Conservation (phyloP, 2,329 filamentous ascomycete genomes). For the Epichloe scottii region DNA sequence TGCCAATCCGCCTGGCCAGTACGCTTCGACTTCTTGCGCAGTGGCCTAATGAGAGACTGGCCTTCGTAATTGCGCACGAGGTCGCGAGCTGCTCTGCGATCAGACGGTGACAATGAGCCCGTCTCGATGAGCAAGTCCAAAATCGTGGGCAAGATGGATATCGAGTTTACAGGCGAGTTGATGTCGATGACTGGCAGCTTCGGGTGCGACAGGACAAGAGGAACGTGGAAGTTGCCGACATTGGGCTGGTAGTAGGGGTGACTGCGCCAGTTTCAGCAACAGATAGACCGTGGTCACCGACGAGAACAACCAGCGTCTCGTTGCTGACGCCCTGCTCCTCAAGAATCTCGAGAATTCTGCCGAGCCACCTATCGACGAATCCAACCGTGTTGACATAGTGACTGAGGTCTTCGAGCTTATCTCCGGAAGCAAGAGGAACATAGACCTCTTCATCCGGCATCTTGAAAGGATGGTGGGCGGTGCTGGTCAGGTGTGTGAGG, state of each 20-base stretch:
- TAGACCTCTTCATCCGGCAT: conserved; percentile 18
- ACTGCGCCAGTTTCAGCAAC: conserved; percentile 19
- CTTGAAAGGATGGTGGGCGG: conserved; percentile 22
- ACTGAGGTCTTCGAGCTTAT: conserved; percentile 18
- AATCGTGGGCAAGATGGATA: conserved; percentile 22
- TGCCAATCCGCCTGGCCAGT: conserved; percentile 14
- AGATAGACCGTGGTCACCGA: conserved; percentile 22
- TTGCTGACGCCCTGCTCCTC: conserved; percentile 19
- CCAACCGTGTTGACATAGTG: conserved; percentile 21
- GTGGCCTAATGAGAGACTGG: conserved; percentile 21
- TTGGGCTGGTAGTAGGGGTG: conserved; percentile 22
- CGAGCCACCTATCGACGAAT: conserved; percentile 21
- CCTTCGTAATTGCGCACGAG: conserved; percentile 23
- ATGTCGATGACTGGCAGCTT: conserved; percentile 20
- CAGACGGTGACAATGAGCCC: conserved; percentile 16
- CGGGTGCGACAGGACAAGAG: conserved; percentile 22
- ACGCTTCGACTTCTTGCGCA: conserved; percentile 10
- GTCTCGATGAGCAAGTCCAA: conserved; percentile 22
- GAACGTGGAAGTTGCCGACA: conserved; percentile 22
- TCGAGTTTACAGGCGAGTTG: conserved; percentile 18
- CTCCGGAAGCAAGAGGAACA: conserved; percentile 13
- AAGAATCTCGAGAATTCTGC: conserved; percentile 17
- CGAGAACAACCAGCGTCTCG: conserved; percentile 20
- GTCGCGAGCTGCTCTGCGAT: conserved; percentile 15
- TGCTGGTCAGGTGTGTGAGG: conserved; percentile 23